phyloP scores from a whole-genome alignment of 2,329 filamentous ascomycete species.

The Fusarium decemcellulare region DNA sequence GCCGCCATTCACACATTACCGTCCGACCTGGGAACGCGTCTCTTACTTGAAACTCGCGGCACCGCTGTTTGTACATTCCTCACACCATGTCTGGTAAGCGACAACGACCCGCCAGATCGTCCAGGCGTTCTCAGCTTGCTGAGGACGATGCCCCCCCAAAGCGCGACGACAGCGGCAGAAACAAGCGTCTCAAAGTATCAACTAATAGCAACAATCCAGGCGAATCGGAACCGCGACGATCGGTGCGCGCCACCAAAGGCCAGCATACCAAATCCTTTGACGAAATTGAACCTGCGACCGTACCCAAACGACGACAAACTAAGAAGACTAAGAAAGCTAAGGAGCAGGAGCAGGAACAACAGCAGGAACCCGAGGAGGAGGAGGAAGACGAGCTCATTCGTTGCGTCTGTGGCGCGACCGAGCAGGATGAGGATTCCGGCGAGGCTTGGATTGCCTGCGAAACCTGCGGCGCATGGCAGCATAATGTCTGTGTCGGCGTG shows the following conservation, averaged over 20 bases:
- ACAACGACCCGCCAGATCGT: constrained; percentile 37
- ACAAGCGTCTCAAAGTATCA: constrained; percentile 22
- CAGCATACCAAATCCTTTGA: constrained; percentile 93
- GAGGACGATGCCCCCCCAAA: constrained; percentile 19
- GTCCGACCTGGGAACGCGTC: constrained; percentile 30
- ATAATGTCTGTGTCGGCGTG: constrained; percentile 95
- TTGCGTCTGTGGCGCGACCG: constrained; percentile 91
- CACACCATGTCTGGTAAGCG: constrained; percentile 56
- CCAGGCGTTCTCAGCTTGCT: constrained; percentile 28
- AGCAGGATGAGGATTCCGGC: constrained; percentile 87
- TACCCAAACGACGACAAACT: constrained; percentile 67
- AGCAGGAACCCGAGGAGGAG: constrained; percentile 64
- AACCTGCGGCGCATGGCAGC: constrained; percentile 93
- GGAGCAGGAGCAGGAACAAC: constrained; percentile 68
- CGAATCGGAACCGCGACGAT: constrained; percentile 87
- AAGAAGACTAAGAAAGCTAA: constrained; percentile 72
- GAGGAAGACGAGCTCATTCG: constrained; percentile 81
- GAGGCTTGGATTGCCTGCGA: constrained; percentile 98
- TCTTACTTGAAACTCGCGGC: constrained; percentile 6
- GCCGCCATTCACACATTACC: constrained; percentile 25
- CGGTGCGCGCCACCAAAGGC: constrained; percentile 95
- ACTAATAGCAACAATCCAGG: constrained; percentile 49
- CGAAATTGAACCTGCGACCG: constrained; percentile 72
- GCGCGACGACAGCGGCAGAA: constrained; percentile 23
- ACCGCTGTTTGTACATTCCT: constrained; percentile 17